Base-by-base conservation (phyloP, 1,284 basidiomycete species). In the Trichosporon sp. region DNA sequence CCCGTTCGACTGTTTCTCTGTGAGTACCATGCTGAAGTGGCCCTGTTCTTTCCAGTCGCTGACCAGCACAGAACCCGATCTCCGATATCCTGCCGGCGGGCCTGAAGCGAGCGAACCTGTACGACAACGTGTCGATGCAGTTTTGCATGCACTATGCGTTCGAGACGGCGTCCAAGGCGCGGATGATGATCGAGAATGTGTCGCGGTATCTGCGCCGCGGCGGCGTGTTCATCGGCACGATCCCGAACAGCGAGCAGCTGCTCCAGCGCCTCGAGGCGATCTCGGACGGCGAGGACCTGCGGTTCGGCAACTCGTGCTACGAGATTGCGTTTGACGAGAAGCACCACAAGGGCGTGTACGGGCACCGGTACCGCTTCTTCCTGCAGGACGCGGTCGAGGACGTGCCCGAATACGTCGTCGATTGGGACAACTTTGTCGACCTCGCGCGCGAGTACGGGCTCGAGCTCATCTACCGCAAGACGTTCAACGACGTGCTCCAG, bases 71-170 rank as follows among this genome's bases (percentile, higher is more conserved):
- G 83, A 86, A 90, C 72, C 85, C 90, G 1, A 85, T 99, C 53
- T 86, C 87, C 9, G 87, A 88, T 62, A 89, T 87, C 18, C 87
- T 98, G n/a, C 86, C 91, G 0, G 85, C 86, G 0, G 84, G 87
- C 15, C 84, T 87, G 86, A 71, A 87, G 79, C 4, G 75, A 27
- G 83, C 85, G 15, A 73, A 83, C 18, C 70, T 80, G 74, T 98
- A 98, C 79, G 95, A 98, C 80, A 93, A 93, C 64, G 93, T 99
- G 23, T 92, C 93, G 1, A 91, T 98, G 91, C 97, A 99, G 80
- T 99, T 99, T 82, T 99, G 96, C 84, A 97, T 99, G 93, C 97
- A 99, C 82, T 99, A 99, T 79, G 97, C 96, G 8, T 99, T 98
- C 81, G 95, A 98, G 80, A 91, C 87, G 47, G 88, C 90, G 32